Percentiles rank a stretch among this genome's conserved stretches.
Evolutionary conservation across 495 filamentous ascomycete genomes (phyloP).

Genomic region (Trichocladium uniseriatum): DNA sequence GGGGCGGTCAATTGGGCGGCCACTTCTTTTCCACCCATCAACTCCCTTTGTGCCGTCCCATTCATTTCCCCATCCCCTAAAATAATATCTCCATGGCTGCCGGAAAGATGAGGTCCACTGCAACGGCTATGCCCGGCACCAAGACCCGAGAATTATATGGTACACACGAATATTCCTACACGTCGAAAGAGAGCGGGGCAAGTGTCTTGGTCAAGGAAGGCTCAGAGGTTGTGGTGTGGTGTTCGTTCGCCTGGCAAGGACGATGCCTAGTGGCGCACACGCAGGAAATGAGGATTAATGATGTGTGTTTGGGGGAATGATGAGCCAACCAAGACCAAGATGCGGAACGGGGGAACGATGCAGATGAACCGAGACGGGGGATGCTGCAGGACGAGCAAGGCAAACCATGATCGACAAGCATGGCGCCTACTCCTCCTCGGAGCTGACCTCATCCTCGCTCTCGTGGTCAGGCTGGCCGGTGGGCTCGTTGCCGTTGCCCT

Average conservation of each 20-base stretch:
- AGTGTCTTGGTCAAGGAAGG: not conserved
- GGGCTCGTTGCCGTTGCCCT: conserved; percentile 23
- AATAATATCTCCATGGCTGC: not conserved
- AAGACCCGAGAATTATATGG: not conserved
- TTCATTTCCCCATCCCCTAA: not conserved
- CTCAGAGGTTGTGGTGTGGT: too few relatives aligned
- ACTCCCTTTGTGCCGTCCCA: not conserved
- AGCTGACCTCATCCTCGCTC: conserved; percentile 30
- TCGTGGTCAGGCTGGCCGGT: conserved; percentile 14
- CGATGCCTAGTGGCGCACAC: not conserved
- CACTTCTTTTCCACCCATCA: not conserved
- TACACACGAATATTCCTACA: conserved; percentile 13
- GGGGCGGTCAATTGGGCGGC: not conserved
- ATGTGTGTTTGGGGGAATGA: too few relatives aligned
- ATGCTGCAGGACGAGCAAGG: not conserved
- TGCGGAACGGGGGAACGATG: too few relatives aligned
- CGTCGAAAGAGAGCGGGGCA: not conserved
- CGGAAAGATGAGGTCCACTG: not conserved
- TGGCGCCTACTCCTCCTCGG: conserved; percentile 27
- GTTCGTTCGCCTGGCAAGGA: too few relatives aligned
- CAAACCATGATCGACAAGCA: not conserved
- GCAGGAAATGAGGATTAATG: too few relatives aligned
- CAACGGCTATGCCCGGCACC: not conserved
- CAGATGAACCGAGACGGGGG: not conserved
- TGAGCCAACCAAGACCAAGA: too few relatives aligned